Base-by-base conservation (phyloP, 345 rosid genomes). In the Boechera stricta region DNA sequence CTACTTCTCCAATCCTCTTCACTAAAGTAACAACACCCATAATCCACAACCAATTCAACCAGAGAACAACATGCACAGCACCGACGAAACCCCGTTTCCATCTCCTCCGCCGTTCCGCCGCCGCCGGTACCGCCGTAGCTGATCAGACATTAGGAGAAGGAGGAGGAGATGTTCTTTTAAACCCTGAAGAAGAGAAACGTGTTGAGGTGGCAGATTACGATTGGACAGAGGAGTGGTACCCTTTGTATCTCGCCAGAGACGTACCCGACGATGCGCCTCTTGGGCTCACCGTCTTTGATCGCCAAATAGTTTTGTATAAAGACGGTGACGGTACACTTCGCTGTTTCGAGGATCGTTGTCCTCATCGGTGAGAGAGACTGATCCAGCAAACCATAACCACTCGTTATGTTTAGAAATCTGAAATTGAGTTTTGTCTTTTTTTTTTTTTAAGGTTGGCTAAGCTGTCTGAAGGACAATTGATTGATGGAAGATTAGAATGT, bases 161-260 rank as follows among this genome's bases (percentile, higher is more conserved):
- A 85, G 77, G 42, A 85, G 73, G 84, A 75, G 48, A 76, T 0
- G 69, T 57, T 69, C 76, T 79, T 58, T 5, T 79, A 16, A 79
- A 56, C 48, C 60, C 81, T 55, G 81, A 82, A 29, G 88, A 81
- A 28, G 86, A 85, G 61, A 84, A 68, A 67, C 73, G 57, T 57
- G 79, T 28, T 21, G 79, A 45, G 10, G 87, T 79, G 82, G 91
- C 81, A 2, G 86, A 82, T 29, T 91, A 91, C 61, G 87, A 94
- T 72, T 94, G 97, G 98, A 87, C 85, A 3, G 90, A 94, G 74
- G 98, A 94, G 39, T 90, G 98, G 98, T 94, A 91, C 62, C 98
- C 97, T 10, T 81, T 94, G 80, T 94, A 94, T 70, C 90, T 94
- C 33, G 77, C 93, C 16, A 81, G 74, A 74, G 93, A 94, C 78